phyloP scores from a whole-genome alignment of 306 rosid genomes.

The Pueraria montana region DNA sequence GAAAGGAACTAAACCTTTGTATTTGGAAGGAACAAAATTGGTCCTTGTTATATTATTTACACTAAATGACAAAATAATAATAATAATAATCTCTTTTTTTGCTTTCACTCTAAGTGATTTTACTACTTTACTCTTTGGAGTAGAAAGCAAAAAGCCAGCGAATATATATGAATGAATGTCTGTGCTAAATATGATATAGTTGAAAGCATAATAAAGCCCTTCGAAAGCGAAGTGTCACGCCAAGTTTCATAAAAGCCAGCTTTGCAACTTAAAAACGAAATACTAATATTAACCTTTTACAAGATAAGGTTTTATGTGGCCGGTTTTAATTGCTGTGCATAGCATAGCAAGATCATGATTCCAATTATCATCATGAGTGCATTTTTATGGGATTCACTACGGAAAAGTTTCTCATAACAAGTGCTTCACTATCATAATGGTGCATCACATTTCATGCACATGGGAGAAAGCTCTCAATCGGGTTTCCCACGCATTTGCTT shows the following conservation, averaged over 20 bases:
- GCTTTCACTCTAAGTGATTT: slow-evolving; percentile 36
- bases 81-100: not conserved
- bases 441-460: slow-evolving; percentile 44
- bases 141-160: slow-evolving; percentile 36
- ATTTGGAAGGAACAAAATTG: not conserved
- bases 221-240: slow-evolving; percentile 37
- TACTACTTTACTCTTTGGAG: slow-evolving; percentile 21
- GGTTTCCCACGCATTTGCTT: slow-evolving; percentile 15
- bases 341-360: slow-evolving; percentile 6
- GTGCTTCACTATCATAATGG: slow-evolving; percentile 38
- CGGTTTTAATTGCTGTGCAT: not conserved
- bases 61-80: slow-evolving; percentile 1
- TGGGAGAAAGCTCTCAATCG: slow-evolving; percentile 1
- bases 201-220: not conserved
- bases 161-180: slow-evolving; percentile 36
- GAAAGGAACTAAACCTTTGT: not conserved
- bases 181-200: slow-evolving; percentile 21
- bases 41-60: not conserved
- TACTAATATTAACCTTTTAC: slow-evolving; percentile 20
- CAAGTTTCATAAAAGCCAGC: slow-evolving; percentile 41
- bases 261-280: slow-evolving; percentile 35
- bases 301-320: slow-evolving; percentile 37
- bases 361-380: slow-evolving; percentile 29
- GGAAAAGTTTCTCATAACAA: slow-evolving; percentile 40
- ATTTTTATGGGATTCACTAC: slow-evolving; percentile 14